Evolutionary conservation across 371 early-diverging fungal genomes (phyloP), one percentile per base, ranked within the genome.

Genomic region (Actinomortierella ambigua): DNA sequence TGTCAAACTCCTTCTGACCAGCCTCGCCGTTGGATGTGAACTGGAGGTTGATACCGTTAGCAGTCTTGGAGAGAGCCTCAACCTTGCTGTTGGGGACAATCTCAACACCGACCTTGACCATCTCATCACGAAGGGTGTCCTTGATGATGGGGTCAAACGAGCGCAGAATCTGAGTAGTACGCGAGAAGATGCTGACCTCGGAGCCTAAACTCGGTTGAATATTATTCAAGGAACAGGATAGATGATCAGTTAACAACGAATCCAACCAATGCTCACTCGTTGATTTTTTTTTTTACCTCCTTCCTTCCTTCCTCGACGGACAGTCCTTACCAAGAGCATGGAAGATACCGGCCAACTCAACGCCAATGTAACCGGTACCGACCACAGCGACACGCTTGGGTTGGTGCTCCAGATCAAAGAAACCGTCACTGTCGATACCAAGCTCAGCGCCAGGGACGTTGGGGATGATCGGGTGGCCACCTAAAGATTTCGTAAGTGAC

Each of bases 271-370:
- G 44, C 15, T 15, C 4, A 44, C 44, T n/a, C n/a, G n/a, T n/a
- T n/a, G n/a, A n/a, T n/a, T n/a, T n/a, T 13, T 44, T 44, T 44
- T 13, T 13, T 5, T 44, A 6, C 3, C 20, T 13, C 20, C 20
- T 44, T n/a, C n/a, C n/a, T n/a, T n/a, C n/a, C n/a, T n/a, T n/a
- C n/a, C n/a, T n/a, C n/a, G n/a, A n/a, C 24, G 18, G 54, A 54
- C 54, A 39, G 28, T 0, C 15, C 59, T 43, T 76, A 75, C 82
- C 82, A 46, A 96, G 82, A 34, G 91, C 79, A 55, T 91, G 82
- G 79, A 99, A 95, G 58, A 99, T 93, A 43, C 97, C 97, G 3
- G 98, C 97, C 23, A 98, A 82, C 77, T 99, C 99, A 48, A 98
- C 81, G 53, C 95, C 98, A 78, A 99, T 99, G 78, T 99, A 95